Evolutionary conservation across 192 early-diverging fungal species (phyloP).

Genomic region (Radiomyces spectabilis): DNA sequence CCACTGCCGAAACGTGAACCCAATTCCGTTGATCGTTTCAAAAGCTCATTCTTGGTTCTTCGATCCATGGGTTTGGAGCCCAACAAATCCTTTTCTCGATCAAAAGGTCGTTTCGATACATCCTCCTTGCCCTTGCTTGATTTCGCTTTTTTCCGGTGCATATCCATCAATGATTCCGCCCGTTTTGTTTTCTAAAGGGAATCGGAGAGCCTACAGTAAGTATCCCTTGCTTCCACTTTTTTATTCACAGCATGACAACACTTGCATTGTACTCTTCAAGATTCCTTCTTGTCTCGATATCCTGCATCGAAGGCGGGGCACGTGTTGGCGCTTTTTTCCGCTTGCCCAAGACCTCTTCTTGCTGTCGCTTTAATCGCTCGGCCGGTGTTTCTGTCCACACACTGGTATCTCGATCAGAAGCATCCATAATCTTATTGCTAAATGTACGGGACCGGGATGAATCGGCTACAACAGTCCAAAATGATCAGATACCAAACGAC

Average conservation of each 20-base stretch:
- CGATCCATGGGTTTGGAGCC: slow-evolving; percentile 8
- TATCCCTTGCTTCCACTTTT: not conserved
- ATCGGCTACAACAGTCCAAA: not conserved
- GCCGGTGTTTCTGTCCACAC: slow-evolving; percentile 24
- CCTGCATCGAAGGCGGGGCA: not conserved
- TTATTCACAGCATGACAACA: not conserved
- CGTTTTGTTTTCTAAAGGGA: slow-evolving; percentile 7
- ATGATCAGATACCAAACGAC: no score
- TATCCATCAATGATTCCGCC: slow-evolving; percentile 22
- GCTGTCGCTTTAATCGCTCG: slow-evolving; percentile 2
- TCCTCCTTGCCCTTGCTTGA: slow-evolving; percentile 10
- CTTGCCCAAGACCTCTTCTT: slow-evolving; percentile 2
- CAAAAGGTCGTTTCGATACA: slow-evolving; percentile 21
- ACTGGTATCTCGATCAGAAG: slow-evolving; percentile 4
- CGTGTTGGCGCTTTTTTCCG: not conserved
- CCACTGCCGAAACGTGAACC: slow-evolving; percentile 13
- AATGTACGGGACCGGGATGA: slow-evolving; percentile 10
- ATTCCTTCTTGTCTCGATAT: slow-evolving; percentile 5
- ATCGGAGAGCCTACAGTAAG: not conserved
- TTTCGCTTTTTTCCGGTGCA: slow-evolving; percentile 20
- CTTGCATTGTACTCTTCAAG: slow-evolving; percentile 20
- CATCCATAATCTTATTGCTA: slow-evolving; percentile 6
- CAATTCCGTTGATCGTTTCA: slow-evolving; percentile 15
- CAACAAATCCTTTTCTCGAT: slow-evolving; percentile 23
- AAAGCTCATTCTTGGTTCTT: slow-evolving; percentile 20